Evolutionary conservation across 73 alveolate species (phyloP), one percentile per base, ranked within the genome.

Genomic region (Blepharisma japonicum): DNA sequence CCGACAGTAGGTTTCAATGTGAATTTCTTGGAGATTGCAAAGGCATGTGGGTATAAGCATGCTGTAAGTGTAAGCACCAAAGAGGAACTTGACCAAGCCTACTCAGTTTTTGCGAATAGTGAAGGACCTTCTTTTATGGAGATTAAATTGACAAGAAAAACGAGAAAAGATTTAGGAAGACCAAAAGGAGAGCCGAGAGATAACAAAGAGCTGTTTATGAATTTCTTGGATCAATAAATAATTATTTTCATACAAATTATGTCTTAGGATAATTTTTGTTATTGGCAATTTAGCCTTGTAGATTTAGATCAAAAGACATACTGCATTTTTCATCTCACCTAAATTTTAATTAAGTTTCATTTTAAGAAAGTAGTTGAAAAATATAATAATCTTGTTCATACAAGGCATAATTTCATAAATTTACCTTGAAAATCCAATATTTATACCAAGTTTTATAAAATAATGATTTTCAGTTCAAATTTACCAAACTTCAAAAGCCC

Each of bases 1-100:
- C 97, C 98, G 14, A 94, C 96, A 14, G 88, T 82, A 71, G 81
- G 85, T 47, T 68, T 68, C 11, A 56, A 66, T 32, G 80, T 90
- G 21, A 87, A 90, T 82, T 90, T 90, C 85, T 79, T 76, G n/a
- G 45, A 71, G 67, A 77, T 90, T 55, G 95, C 97, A 50, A 27
- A 83, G 20, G 91, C 82, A 56, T 84, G 85, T 25, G 95, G 95
- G 6, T 90, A 90, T 72, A 77, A 53, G 67, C 86, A 81, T 84
- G 93, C 94, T 38, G 83, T 80, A 71, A 27, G 79, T 77, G 93
- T 80, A 38, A 82, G 82, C 8, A 85, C 84, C 66, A 68, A 61
- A 67, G 94, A 55, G 21, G 95, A 88, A 21, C 79, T 90, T 20
- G 86, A 76, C 50, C 14, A 61, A 61, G 23, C 23, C 1, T 14